Evolutionary conservation across 1,139 yeast species (phyloP), one percentile per base, ranked within the genome.

Genomic region (Zygosaccharomyces sapae): DNA sequence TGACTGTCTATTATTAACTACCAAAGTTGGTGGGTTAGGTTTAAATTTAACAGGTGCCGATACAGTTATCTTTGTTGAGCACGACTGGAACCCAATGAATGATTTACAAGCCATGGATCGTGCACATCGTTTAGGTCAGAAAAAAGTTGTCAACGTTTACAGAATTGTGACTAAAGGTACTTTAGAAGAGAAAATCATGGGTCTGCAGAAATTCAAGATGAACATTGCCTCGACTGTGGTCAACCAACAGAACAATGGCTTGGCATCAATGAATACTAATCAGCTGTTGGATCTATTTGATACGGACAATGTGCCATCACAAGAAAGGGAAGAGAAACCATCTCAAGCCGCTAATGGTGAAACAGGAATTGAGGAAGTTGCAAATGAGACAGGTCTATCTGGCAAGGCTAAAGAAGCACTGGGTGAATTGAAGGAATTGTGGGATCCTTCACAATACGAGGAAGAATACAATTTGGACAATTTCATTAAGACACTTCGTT

Each of bases 1-100:
- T 58, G 99, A 94, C 69, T 89, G 94, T 24, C 70, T 94, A 47
- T 72, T 94, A 39, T 73, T 94, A 58, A 94, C 98, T 0, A 94
- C 99, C 0, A 95, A 92, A 67, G 99, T 94, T 40, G 99, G 99
- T 65, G 99, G 99, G 20, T 76, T 94, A 51, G 99, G 99, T 9
- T 80, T 94, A 62, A 94, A 94, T 65, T 75, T 94, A 66, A 94
- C 99, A 0, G 98, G 99, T 53, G 98, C 98, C 0, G 99, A 94
- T 65, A 94, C 98, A 0, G 99, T 94, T 44, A 92, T 94, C 10
- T 94, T 94, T 70, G 95, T 94, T 34, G 99, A 94, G 63, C 99
- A 94, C 63, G 99, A 94, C 68, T 94, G 99, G 99, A 94, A 94
- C 65, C 98, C 99, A 20, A 94, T 94, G 99, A 92, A 89, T 63